Evolutionary conservation across 331 rosid species (phyloP).

Genomic region (Malus hybrid): DNA sequence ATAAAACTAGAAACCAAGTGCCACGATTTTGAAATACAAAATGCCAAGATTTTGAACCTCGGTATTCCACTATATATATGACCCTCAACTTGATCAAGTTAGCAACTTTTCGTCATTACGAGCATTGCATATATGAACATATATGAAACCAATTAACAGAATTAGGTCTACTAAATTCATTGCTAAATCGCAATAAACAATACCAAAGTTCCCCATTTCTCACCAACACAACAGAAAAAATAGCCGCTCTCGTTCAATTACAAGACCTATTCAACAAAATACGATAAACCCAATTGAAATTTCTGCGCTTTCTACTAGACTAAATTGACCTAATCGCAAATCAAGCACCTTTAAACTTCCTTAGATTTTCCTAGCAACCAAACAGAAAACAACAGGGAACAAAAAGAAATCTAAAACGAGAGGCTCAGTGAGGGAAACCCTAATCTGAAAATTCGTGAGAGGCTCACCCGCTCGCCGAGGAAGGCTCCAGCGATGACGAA

Average conservation of each 20-base stretch:
- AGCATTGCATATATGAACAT: neutral
- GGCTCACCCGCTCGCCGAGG: constrained; percentile 69
- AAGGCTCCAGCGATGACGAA: constrained; percentile 87
- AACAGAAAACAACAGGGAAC: neutral
- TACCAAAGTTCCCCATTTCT: neutral
- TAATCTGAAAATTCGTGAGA: neutral
- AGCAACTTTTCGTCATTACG: neutral
- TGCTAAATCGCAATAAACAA: neutral
- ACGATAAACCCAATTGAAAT: neutral
- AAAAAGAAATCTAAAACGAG: neutral
- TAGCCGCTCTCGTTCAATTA: neutral
- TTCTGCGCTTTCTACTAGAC: neutral
- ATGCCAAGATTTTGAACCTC: neutral
- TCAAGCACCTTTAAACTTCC: neutral
- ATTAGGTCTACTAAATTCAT: neutral
- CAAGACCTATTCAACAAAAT: neutral
- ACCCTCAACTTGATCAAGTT: neutral
- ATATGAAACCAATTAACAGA: neutral
- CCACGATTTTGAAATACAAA: neutral
- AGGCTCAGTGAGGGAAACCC: neutral
- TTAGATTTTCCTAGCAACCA: neutral
- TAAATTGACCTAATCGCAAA: constrained; percentile 2
- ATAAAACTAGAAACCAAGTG: no score
- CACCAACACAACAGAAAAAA: neutral
- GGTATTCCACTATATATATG: neutral